These are phyloP conservation scores for Gonapodya prolifera DNA, from an alignment of 192 early-diverging fungal species.

Conservation along the genomic window DNA sequence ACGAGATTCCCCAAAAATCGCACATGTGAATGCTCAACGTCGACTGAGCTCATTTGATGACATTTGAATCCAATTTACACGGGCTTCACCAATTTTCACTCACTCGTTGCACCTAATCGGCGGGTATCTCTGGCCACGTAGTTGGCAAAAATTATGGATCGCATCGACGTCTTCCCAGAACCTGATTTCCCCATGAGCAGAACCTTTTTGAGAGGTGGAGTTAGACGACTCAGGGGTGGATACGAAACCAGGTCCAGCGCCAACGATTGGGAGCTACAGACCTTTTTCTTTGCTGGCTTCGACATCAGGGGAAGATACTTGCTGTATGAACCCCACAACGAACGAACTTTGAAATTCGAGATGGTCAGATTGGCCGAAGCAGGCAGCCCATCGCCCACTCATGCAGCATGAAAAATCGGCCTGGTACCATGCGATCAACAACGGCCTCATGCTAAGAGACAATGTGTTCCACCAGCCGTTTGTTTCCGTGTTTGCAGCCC, in stretches of 20 bases:
- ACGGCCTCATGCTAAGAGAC: background rate
- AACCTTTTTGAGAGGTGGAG: slow-evolving; percentile 39
- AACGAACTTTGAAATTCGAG: too few species aligned
- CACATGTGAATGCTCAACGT: slow-evolving; percentile 94
- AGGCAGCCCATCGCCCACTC: too few species aligned
- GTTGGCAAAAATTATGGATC: slow-evolving; percentile 96
- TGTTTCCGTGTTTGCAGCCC: background rate
- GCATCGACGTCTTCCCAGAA: slow-evolving; percentile 97
- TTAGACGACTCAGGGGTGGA: too few species aligned
- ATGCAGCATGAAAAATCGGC: background rate
- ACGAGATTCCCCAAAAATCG: slow-evolving; percentile 89
- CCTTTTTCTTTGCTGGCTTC: background rate
- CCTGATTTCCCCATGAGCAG: slow-evolving; percentile 96
- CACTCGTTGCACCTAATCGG: slow-evolving; percentile 88
- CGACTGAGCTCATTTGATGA: slow-evolving; percentile 38
- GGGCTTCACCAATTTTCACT: background rate
- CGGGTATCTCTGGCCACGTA: slow-evolving; percentile 91
- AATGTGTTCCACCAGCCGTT: background rate
- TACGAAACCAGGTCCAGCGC: too few species aligned
- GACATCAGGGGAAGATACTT: too few species aligned
- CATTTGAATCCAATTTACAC: background rate
- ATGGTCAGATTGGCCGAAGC: too few species aligned
- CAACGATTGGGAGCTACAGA: background rate
- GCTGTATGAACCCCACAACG: too few species aligned
- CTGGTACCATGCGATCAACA: background rate